Evolutionary conservation across 257 asterid species (phyloP), one percentile per base, ranked within the genome.

Genomic region (Fraxinus cuspidata): DNA sequence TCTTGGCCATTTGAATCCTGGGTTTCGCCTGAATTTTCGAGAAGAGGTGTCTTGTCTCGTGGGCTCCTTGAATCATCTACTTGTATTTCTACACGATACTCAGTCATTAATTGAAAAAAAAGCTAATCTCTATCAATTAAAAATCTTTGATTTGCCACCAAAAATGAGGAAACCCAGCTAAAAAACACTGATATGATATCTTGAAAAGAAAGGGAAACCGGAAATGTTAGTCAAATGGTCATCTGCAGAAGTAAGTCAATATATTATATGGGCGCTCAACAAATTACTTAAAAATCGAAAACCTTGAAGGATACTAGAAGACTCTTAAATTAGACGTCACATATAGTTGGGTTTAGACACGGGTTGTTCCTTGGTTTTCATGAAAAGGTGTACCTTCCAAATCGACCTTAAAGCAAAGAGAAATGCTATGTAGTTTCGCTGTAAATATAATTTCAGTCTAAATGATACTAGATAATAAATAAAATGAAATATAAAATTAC

Each of bases 101-200:
- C 91, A n/a, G 92, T 96, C 97, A 92, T 92, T 35, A 77, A 68
- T 64, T 13, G 6, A 28, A 72, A 79, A 51, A 53, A 53, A 66
- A 7, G 71, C 27, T 1, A 37, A 72, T 34, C 2, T 32, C 18
- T 16, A 51, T 56, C 25, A 56, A n/a, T n/a, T 12, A 15, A 56
- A 23, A 63, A 63, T 23, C 7, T 53, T 25, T 44, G 32, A 77
- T 21, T 69, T 49, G 73, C 25, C 40, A 70, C 42, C 42, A 40
- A 40, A 40, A 40, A 40, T 11, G 51, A 29, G 35, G 51, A 58
- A 58, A 35, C 49, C 68, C 10, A 6, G 29, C 68, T 66, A 64
- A 53, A 58, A 25, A 25, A 25, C 68, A 56, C 42, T 74, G 77
- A 10, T n/a, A n/a, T 66, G 79, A 28, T 42, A 28, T 42, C 47